phyloP scores from a whole-genome alignment of 176 grass and related monocot genomes.

The Paspalum vaginatum region DNA sequence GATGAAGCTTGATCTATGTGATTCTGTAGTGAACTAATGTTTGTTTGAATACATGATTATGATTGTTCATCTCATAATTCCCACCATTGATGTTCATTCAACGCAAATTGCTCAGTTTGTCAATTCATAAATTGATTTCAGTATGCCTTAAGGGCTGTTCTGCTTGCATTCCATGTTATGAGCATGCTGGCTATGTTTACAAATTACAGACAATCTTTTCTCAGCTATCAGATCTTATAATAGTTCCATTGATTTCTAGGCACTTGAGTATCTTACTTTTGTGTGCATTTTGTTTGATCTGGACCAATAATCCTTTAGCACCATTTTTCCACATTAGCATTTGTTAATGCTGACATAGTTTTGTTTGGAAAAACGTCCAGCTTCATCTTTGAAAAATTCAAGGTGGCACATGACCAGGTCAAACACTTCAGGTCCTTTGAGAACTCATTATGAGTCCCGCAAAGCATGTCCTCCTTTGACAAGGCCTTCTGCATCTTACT shows the following conservation, averaged over 20 bases:
- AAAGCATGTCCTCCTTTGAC: slow-evolving; percentile 42
- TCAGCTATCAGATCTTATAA: background rate
- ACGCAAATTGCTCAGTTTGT: background rate
- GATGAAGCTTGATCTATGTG: slow-evolving; percentile 1
- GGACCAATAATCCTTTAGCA: background rate
- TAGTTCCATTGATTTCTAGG: background rate
- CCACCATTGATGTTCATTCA: background rate
- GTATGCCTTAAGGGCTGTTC: background rate
- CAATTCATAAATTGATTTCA: slow-evolving; percentile 1
- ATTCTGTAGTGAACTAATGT: slow-evolving; percentile 21
- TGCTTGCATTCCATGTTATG: background rate
- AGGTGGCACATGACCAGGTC: slow-evolving; percentile 55
- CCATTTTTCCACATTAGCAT: background rate
- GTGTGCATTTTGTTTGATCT: slow-evolving; percentile 27
- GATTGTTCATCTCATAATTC: background rate
- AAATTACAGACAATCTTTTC: background rate
- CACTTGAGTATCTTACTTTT: slow-evolving; percentile 1
- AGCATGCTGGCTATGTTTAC: background rate
- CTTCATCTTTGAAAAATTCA: slow-evolving; percentile 36
- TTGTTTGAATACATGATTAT: slow-evolving; percentile 2
- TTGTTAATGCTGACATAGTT: slow-evolving; percentile 25
- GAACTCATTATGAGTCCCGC: slow-evolving; percentile 25
- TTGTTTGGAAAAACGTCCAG: slow-evolving; percentile 41
- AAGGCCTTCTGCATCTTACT: slow-evolving; percentile 80
- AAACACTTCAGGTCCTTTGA: slow-evolving; percentile 45